These are phyloP conservation scores for Umbelopsis sp. DNA, from an alignment of 192 early-diverging fungal species.

Conservation along the genomic window DNA sequence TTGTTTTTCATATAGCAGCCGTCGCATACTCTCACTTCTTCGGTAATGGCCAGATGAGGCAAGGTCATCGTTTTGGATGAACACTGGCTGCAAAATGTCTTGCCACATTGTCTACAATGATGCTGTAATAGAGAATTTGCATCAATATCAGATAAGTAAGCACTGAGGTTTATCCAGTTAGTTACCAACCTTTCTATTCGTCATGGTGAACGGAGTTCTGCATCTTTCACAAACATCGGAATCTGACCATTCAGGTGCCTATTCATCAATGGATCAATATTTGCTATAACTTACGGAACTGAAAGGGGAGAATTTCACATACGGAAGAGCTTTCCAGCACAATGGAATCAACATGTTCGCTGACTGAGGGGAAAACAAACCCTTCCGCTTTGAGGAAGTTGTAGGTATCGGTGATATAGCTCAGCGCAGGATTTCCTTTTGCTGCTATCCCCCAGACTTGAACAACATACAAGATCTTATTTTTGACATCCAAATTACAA, in stretches of 20 bases:
- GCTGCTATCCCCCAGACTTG: constrained; percentile 92
- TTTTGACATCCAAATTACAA: constrained; percentile 73
- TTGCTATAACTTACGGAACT: background rate
- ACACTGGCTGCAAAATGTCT: constrained; percentile 91
- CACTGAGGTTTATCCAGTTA: background rate
- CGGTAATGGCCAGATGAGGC: constrained; percentile 84
- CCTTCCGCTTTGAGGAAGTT: constrained; percentile 80
- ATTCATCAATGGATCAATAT: background rate
- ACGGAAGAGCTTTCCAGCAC: constrained; percentile 90
- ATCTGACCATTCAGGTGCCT: constrained; percentile 97
- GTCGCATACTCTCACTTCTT: constrained; percentile 95
- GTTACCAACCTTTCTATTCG: constrained; percentile 80
- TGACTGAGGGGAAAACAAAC: constrained; percentile 72
- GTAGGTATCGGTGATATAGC: constrained; percentile 81
- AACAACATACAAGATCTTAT: constrained; percentile 73
- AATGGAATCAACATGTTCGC: constrained; percentile 55
- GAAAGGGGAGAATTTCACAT: constrained; percentile 20
- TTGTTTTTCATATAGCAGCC: constrained; percentile 77
- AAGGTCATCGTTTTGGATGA: constrained; percentile 86
- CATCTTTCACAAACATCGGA: constrained; percentile 94
- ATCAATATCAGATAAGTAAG: background rate
- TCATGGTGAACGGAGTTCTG: constrained; percentile 87
- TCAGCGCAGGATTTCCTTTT: constrained; percentile 75
- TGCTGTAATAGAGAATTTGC: constrained; percentile 51
- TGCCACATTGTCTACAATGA: constrained; percentile 97